phyloP scores from a whole-genome alignment of 495 filamentous ascomycete species.

The Neurospora sp. region DNA sequence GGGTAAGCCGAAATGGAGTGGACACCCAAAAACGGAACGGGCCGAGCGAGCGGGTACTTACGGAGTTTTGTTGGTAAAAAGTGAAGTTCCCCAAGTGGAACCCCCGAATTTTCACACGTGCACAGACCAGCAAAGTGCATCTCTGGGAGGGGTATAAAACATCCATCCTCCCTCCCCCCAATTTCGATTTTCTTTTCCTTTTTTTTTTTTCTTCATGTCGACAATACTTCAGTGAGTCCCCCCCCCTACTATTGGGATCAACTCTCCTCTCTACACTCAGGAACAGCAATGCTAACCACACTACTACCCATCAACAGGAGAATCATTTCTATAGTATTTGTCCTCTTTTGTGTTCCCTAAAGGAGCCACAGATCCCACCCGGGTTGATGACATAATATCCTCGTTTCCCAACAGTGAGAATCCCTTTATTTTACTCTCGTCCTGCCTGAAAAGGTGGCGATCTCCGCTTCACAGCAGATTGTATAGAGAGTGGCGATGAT shows the following conservation, averaged over 20 bases:
- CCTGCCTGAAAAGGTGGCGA: constrained; percentile 42
- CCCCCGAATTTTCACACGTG: constrained; percentile 38
- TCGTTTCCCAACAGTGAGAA: constrained; percentile 50
- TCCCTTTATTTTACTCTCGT: constrained; percentile 36
- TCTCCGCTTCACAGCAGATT: constrained; percentile 18
- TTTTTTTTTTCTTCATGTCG: constrained; percentile 40
- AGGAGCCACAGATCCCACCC: constrained; percentile 53
- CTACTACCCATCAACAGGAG: constrained; percentile 36
- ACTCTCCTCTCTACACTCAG: no score
- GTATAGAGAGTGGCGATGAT: constrained; percentile 57
- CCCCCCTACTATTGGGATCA: constrained; percentile 15
- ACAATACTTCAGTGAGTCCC: constrained; percentile 48
- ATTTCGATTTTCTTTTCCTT: constrained; percentile 12
- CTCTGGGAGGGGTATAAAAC: constrained; percentile 28
- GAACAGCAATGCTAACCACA: constrained; percentile 1
- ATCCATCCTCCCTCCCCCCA: neutral
- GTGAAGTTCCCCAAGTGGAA: constrained; percentile 59
- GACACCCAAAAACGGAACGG: neutral
- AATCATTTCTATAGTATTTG: constrained; percentile 89
- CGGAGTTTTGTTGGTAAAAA: neutral
- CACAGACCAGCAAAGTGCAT: constrained; percentile 14
- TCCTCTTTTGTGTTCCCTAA: constrained; percentile 69
- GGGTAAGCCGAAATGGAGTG: neutral
- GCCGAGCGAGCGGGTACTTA: neutral
- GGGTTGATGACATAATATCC: constrained; percentile 52